These are phyloP conservation scores for Vinca minor DNA, from an alignment of 257 asterid genomes.

Conservation along the genomic window DNA sequence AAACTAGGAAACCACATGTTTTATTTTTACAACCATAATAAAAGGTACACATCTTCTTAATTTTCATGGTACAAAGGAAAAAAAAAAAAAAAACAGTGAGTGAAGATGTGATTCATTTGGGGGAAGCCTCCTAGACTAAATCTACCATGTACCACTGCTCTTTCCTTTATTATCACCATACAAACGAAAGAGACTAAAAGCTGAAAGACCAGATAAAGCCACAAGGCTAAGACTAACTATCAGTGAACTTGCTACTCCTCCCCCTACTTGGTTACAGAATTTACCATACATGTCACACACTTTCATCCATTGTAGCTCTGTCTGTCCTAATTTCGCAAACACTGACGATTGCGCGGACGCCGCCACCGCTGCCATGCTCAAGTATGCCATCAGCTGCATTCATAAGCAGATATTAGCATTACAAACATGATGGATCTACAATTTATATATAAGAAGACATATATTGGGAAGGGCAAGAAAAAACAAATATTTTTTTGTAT, in stretches of 20 bases:
- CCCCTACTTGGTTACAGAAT: constrained; percentile 81
- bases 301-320: constrained; percentile 86
- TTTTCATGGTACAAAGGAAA: constrained; percentile 8
- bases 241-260: constrained; percentile 66
- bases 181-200: constrained; percentile 80
- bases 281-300: constrained; percentile 56
- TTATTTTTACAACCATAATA: constrained; percentile 15
- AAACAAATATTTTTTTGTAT: no score
- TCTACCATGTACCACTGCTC: constrained; percentile 42
- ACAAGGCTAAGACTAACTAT: constrained; percentile 47
- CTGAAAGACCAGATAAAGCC: constrained; percentile 66
- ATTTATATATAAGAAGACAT: no score
- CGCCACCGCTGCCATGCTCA: constrained; percentile 65
- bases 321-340: constrained; percentile 61
- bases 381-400: constrained; percentile 67
- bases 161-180: constrained; percentile 54
- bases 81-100: background rate
- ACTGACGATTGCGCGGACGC: constrained; percentile 60
- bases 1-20: background rate
- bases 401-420: no score
- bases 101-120: background rate
- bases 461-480: no score
- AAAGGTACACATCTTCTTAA: constrained; percentile 15
- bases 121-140: background rate
- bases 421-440: no score